These are phyloP conservation scores for Cadophora gregata DNA, from an alignment of 2,329 filamentous ascomycete species.

Conservation along the genomic window DNA sequence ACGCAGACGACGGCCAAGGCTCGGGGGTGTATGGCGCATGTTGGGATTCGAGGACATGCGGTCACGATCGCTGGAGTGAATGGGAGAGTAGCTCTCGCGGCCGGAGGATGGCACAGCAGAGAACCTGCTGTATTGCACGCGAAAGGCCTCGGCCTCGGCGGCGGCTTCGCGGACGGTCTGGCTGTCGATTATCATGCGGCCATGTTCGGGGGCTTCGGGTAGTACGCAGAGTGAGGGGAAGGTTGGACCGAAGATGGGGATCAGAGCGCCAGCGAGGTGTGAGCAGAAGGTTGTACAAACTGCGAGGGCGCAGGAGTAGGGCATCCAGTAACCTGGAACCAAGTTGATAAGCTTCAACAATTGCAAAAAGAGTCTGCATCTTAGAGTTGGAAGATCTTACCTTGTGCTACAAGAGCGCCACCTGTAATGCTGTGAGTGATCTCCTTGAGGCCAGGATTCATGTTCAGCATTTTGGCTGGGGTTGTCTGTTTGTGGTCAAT, in stretches of 20 bases:
- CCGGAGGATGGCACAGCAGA: conserved; percentile 25
- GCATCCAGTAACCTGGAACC: conserved; percentile 89
- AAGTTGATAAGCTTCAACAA: conserved; percentile 9
- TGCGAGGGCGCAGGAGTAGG: conserved; percentile 82
- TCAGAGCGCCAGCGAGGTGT: conserved; percentile 81
- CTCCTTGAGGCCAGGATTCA: conserved; percentile 83
- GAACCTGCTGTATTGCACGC: conserved; percentile 40
- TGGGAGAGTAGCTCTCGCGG: conserved; percentile 42
- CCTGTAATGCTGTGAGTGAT: conserved; percentile 95
- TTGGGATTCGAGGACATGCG: background rate
- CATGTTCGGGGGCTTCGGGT: conserved; percentile 67
- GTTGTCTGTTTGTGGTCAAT: conserved; percentile 67
- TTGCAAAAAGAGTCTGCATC: conserved; percentile 11
- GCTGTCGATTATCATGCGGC: conserved; percentile 69
- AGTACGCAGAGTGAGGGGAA: conserved; percentile 77
- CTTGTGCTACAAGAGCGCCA: conserved; percentile 87
- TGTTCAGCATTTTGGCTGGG: conserved; percentile 80
- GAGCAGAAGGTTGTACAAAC: conserved; percentile 91
- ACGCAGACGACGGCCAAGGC: conserved; percentile 36
- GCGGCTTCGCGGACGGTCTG: conserved; percentile 60
- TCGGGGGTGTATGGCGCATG: conserved; percentile 33
- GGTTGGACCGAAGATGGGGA: conserved; percentile 85
- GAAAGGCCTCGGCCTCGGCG: conserved; percentile 53
- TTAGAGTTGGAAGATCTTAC: conserved; percentile 51
- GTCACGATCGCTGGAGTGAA: conserved; percentile 36